phyloP scores from a whole-genome alignment of 2,329 filamentous ascomycete genomes.

The Xylaria digitata region DNA sequence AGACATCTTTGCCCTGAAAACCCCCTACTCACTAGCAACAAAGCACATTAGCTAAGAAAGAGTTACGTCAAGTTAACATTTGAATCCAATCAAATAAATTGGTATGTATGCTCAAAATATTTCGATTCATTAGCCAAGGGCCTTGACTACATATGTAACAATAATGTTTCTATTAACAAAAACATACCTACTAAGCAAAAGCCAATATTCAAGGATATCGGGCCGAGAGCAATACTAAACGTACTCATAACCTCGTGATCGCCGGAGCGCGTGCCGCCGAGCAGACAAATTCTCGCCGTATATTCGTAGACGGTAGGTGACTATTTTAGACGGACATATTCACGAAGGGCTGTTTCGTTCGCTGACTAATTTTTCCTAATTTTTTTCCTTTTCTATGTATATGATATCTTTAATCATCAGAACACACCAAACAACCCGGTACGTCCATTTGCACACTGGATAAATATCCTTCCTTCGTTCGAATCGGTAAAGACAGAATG shows the following conservation, averaged over 20 bases:
- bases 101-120: no score
- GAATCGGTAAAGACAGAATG: slow-evolving; percentile 42
- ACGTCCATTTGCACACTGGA: slow-evolving; percentile 10
- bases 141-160: no score
- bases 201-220: neutral
- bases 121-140: no score
- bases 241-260: neutral
- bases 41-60: no score
- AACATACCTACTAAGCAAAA: no score
- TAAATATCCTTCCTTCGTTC: slow-evolving; percentile 15
- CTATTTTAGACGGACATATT: neutral
- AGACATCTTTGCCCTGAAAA: no score
- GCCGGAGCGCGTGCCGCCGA: neutral
- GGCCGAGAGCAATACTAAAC: neutral
- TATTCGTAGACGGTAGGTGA: neutral
- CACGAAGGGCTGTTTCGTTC: slow-evolving; percentile 15
- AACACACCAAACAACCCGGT: slow-evolving; percentile 28
- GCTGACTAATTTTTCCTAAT: slow-evolving; percentile 25
- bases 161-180: no score
- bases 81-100: no score
- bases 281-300: neutral
- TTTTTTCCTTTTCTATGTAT: slow-evolving; percentile 26
- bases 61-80: no score
- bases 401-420: slow-evolving; percentile 18
- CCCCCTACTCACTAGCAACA: no score